These are phyloP conservation scores for Trifolium subterraneum DNA, from an alignment of 306 rosid species.

Conservation along the genomic window DNA sequence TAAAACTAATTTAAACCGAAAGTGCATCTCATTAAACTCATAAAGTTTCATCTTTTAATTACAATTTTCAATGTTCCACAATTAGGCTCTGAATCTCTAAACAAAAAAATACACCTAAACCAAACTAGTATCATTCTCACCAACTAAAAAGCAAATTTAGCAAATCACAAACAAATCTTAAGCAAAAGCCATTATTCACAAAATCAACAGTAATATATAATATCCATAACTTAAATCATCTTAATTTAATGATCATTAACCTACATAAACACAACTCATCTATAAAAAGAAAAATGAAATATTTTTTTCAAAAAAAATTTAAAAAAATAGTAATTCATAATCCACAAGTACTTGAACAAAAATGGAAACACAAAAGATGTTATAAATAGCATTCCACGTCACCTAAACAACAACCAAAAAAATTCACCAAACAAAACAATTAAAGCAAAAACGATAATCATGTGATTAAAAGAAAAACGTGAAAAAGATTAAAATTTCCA, in stretches of 20 bases:
- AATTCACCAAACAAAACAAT: constrained; percentile 26
- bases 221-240: not conserved
- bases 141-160: constrained; percentile 8
- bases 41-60: not conserved
- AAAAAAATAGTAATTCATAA: not conserved
- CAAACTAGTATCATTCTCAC: not conserved
- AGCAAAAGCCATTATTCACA: not conserved
- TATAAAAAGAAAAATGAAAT: not conserved
- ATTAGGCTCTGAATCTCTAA: not conserved
- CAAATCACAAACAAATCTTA: not conserved
- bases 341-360: constrained; percentile 35
- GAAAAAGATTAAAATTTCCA: constrained; percentile 30
- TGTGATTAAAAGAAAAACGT: constrained; percentile 29
- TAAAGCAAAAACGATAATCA: constrained; percentile 44
- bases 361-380: constrained; percentile 40
- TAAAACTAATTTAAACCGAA: too few relatives aligned
- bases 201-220: not conserved
- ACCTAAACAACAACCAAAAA: constrained; percentile 30
- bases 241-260: not conserved
- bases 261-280: constrained; percentile 10
- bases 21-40: too few relatives aligned
- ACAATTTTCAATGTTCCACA: not conserved
- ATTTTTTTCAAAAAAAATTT: not conserved
- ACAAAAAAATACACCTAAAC: constrained; percentile 26
- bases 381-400: constrained; percentile 43